Percentiles rank a stretch among this genome's conserved stretches.
These are phyloP conservation scores for Sphaerulina vaccinii DNA, from an alignment of 2,329 filamentous ascomycete species.

Conservation along the genomic window DNA sequence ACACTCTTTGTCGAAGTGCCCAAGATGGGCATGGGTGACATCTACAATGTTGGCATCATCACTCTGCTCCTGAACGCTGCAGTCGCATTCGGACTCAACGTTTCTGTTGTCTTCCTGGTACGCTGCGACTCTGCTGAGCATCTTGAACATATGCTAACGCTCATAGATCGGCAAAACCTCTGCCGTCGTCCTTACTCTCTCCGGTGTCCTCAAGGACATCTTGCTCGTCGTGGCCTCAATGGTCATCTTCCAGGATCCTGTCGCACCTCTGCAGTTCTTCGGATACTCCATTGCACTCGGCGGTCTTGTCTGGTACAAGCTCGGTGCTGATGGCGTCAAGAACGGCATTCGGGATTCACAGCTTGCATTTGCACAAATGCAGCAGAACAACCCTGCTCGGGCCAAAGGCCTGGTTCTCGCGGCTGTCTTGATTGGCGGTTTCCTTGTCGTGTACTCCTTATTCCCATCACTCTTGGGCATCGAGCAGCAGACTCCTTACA, in stretches of 20 bases:
- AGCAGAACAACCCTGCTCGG: slow-evolving; percentile 69
- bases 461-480: slow-evolving; percentile 9
- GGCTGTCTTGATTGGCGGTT: background rate
- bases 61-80: slow-evolving; percentile 74
- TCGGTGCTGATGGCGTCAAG: slow-evolving; percentile 79
- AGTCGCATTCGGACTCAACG: slow-evolving; percentile 77
- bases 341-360: slow-evolving; percentile 70
- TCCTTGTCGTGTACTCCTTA: slow-evolving; percentile 1
- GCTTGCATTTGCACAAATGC: slow-evolving; percentile 83
- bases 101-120: slow-evolving; percentile 83
- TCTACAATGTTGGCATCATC: slow-evolving; percentile 70
- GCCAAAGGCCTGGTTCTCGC: slow-evolving; percentile 56
- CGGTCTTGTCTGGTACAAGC: slow-evolving; percentile 84
- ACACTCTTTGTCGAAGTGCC: slow-evolving; percentile 74
- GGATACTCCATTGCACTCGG: slow-evolving; percentile 77
- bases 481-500: slow-evolving; percentile 19
- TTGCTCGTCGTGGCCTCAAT: slow-evolving; percentile 77
- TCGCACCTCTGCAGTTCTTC: slow-evolving; percentile 74
- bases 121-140: slow-evolving; percentile 35
- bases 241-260: slow-evolving; percentile 75
- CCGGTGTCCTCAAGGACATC: slow-evolving; percentile 84
- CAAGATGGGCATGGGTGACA: slow-evolving; percentile 64
- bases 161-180: slow-evolving; percentile 80
- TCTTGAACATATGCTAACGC: slow-evolving; percentile 9
- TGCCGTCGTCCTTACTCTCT: slow-evolving; percentile 80